Conservation (phyloP, 73 alveolate species). For the Tetrahymena elliotti region DNA sequence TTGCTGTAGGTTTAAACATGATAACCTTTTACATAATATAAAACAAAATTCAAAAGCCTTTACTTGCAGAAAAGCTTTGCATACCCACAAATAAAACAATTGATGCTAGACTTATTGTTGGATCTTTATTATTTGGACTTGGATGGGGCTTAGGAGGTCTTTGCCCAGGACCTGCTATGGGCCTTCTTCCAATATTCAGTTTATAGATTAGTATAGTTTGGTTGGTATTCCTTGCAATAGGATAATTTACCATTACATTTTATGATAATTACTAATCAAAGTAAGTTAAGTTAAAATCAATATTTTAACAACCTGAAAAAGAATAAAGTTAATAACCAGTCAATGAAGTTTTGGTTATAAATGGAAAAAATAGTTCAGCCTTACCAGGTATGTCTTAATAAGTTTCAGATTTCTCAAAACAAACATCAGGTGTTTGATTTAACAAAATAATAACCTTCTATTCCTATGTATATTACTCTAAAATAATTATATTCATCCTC, state of each 20-base stretch:
- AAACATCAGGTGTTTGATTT: background rate
- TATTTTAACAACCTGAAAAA: background rate
- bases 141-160: constrained; percentile 98
- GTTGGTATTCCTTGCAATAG: constrained; percentile 14
- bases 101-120: constrained; percentile 75
- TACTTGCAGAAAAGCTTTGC: constrained; percentile 44
- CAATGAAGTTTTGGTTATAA: background rate
- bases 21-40: constrained; percentile 63
- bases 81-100: constrained; percentile 55
- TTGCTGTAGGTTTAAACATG: constrained; percentile 83
- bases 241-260: background rate
- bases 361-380: background rate
- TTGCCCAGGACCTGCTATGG: constrained; percentile 97
- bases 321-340: no score
- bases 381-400: background rate
- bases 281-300: background rate
- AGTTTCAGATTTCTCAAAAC: background rate
- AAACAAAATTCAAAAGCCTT: constrained; percentile 54
- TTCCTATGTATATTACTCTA: no score
- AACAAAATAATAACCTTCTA: no score
- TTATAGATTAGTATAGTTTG: background rate
- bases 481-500: no score
- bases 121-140: constrained; percentile 91
- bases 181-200: constrained; percentile 31
- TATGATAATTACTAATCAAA: background rate